A percentile compares a stretch with the other conserved stretches of the same genome.
Conservation (phyloP, 2,329 filamentous ascomycete genomes). For the Ophiostoma sp. region DNA sequence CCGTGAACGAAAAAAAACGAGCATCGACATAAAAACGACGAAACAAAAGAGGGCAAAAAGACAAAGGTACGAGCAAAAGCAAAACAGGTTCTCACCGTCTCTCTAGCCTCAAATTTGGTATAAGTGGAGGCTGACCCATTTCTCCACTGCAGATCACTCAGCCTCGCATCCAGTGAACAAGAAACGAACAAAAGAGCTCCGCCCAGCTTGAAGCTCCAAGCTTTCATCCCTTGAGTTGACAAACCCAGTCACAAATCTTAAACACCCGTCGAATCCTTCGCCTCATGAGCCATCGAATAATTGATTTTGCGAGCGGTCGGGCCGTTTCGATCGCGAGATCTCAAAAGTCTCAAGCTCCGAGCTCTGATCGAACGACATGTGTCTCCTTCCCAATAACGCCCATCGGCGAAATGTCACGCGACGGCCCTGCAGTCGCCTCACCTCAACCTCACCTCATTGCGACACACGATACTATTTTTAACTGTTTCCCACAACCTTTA, state of each 20-base stretch:
- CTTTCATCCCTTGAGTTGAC: neutral
- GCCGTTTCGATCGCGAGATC: neutral
- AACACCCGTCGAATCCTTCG: neutral
- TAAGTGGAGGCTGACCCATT: constrained; percentile 13
- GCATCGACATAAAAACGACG: neutral
- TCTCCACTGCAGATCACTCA: constrained; percentile 13
- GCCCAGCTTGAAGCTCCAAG: neutral
- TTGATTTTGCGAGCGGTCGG: neutral
- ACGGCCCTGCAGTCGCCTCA: neutral
- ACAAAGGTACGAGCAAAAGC: neutral
- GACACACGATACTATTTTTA: neutral
- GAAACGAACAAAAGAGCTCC: neutral
- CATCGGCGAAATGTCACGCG: neutral
- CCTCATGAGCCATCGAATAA: neutral
- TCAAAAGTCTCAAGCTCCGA: neutral
- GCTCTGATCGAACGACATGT: neutral
- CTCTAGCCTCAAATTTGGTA: neutral
- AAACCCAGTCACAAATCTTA: neutral
- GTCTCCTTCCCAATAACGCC: neutral
- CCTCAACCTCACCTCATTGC: neutral
- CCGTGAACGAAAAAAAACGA: neutral
- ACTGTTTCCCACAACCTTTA: neutral
- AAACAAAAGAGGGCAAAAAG: neutral
- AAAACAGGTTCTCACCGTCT: neutral
- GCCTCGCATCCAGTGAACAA: neutral